phyloP scores from a whole-genome alignment of 1,284 basidiomycete genomes.

The Pholiota adiposa region DNA sequence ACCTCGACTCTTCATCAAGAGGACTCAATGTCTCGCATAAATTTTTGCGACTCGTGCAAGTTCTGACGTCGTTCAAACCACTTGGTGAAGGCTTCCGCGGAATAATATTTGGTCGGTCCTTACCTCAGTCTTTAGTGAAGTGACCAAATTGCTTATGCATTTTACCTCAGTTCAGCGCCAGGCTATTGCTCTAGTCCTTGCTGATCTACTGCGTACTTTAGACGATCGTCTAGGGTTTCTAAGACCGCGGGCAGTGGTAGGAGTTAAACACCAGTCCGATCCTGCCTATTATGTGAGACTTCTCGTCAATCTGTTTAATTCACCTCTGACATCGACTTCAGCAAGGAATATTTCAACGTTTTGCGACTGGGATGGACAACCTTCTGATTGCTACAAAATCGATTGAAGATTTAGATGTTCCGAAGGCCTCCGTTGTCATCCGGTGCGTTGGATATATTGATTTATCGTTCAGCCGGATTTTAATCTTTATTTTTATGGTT shows the following conservation, averaged over 20 bases:
- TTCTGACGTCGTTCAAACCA: constrained; percentile 55
- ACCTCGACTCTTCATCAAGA: constrained; percentile 52
- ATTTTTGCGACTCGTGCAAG: constrained; percentile 58
- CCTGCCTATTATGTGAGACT: constrained; percentile 20
- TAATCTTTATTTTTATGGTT: constrained; percentile 10
- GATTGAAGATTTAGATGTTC: constrained; percentile 60
- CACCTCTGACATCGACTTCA: constrained; percentile 25
- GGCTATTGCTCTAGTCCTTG: constrained; percentile 31
- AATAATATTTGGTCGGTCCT: constrained; percentile 58
- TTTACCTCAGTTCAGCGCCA: constrained; percentile 32
- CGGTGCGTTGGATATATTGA: constrained; percentile 43
- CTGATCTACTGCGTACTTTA: constrained; percentile 40
- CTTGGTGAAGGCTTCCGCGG: constrained; percentile 62
- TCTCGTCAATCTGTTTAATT: background rate
- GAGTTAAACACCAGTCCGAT: constrained; percentile 24
- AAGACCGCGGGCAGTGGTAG: constrained; percentile 42
- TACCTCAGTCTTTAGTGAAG: background rate
- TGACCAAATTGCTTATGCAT: constrained; percentile 5
- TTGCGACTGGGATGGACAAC: constrained; percentile 59
- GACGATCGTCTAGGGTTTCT: constrained; percentile 46
- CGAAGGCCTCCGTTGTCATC: constrained; percentile 57
- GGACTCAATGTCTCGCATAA: constrained; percentile 70
- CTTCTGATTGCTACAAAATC: constrained; percentile 63
- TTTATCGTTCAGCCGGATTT: background rate
- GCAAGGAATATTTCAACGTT: constrained; percentile 49